Conservation (phyloP, 2,329 filamentous ascomycete genomes). For the Aphanocladium album region DNA sequence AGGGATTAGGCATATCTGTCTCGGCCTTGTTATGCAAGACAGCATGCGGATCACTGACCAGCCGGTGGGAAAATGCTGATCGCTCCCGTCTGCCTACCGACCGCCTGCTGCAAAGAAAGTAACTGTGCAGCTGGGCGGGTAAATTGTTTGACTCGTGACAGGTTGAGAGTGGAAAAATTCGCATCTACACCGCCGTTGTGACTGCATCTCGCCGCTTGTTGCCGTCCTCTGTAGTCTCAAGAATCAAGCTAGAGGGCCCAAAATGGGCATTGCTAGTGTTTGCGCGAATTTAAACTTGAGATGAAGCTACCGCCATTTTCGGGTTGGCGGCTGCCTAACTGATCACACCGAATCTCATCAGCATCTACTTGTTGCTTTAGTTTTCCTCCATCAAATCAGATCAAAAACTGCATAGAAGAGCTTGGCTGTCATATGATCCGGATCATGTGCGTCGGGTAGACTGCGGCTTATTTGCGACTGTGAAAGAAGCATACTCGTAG, state of each 20-base stretch:
- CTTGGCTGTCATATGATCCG: too few relatives aligned
- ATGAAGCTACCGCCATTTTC: background rate
- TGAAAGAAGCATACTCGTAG: too few relatives aligned
- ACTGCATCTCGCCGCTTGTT: background rate
- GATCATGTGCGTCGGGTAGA: too few relatives aligned
- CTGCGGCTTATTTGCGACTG: too few relatives aligned
- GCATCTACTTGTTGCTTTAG: too few relatives aligned
- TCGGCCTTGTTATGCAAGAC: constrained; percentile 7
- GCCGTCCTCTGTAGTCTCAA: background rate
- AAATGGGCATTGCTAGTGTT: background rate
- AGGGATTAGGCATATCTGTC: background rate
- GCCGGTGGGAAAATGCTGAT: background rate
- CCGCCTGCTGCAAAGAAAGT: background rate
- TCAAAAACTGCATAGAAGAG: too few relatives aligned
- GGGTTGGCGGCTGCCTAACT: too few relatives aligned
- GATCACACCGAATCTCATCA: too few relatives aligned
- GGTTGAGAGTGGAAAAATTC: background rate
- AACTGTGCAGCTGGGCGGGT: background rate
- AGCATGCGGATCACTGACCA: constrained; percentile 4
- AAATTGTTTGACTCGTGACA: constrained; percentile 6
- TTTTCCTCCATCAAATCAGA: too few relatives aligned
- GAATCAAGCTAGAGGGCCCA: background rate
- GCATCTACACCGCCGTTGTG: constrained; percentile 6
- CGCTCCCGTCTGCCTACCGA: background rate
- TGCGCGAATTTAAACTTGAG: background rate